Conservation (phyloP, 768 basidiomycete species). For the Tubosaeta sp. region DNA sequence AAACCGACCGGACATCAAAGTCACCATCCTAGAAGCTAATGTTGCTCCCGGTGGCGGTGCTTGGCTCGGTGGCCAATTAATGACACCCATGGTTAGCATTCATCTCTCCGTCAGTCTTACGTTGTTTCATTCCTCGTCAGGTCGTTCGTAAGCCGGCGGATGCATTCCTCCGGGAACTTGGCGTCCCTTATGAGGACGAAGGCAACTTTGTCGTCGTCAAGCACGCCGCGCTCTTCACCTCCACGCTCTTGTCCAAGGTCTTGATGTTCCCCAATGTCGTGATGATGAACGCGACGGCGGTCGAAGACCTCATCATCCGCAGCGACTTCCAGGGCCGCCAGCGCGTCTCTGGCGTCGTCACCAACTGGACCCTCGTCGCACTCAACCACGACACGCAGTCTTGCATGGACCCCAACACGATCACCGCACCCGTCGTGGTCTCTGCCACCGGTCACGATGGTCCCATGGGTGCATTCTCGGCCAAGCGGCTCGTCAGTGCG, state of each 20-base stretch:
- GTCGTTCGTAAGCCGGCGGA: constrained; percentile 77
- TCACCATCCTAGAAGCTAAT: constrained; percentile 67
- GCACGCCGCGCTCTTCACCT: constrained; percentile 78
- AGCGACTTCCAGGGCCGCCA: constrained; percentile 41
- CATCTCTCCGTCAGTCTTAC: not conserved
- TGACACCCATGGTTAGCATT: constrained; percentile 65
- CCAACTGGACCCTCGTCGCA: constrained; percentile 49
- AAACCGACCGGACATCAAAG: constrained; percentile 60
- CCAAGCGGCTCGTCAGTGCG: constrained; percentile 71
- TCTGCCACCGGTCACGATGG: constrained; percentile 76
- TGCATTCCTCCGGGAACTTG: constrained; percentile 62
- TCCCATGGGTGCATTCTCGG: constrained; percentile 77
- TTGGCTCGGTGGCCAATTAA: constrained; percentile 75
- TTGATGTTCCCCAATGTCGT: constrained; percentile 68
- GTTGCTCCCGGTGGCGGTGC: constrained; percentile 79
- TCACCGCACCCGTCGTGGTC: constrained; percentile 73
- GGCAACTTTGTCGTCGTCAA: constrained; percentile 76
- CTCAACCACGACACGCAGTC: constrained; percentile 72
- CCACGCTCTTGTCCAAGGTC: constrained; percentile 67
- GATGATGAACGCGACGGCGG: constrained; percentile 73
- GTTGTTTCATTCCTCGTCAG: constrained; percentile 29
- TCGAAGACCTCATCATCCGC: constrained; percentile 75
- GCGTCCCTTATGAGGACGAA: constrained; percentile 74
- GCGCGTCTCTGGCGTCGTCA: constrained; percentile 51
- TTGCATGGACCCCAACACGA: constrained; percentile 75